phyloP scores from a whole-genome alignment of 176 grass and related monocot species.

The Juncus inflexus region DNA sequence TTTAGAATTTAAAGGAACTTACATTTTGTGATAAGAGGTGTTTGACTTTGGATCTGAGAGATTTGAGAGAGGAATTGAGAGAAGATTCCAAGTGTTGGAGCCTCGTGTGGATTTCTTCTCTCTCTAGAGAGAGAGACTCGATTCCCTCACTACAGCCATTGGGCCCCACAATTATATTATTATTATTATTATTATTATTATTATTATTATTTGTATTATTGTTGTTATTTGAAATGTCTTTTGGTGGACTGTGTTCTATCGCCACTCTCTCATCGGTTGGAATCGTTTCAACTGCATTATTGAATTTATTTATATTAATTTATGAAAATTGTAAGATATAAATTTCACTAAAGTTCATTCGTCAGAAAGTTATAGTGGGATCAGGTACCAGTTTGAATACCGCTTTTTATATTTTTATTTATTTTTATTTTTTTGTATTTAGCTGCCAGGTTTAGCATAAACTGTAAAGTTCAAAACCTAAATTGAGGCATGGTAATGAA shows the following conservation, averaged over 20 bases:
- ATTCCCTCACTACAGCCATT: constrained; percentile 32
- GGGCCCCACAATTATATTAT: neutral
- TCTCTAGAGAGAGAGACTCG: constrained; percentile 22
- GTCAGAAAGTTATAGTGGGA: too few species aligned
- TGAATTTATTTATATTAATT: constrained; percentile 29
- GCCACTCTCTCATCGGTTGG: constrained; percentile 31
- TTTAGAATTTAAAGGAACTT: constrained; percentile 16
- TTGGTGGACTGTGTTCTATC: constrained; percentile 18
- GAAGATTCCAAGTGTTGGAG: constrained; percentile 72
- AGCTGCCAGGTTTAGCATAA: too few species aligned
- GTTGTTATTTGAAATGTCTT: constrained; percentile 7
- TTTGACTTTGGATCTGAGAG: constrained; percentile 64
- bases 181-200: constrained; percentile 33
- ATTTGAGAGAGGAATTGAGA: constrained; percentile 53
- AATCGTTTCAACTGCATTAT: constrained; percentile 53
- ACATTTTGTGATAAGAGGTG: constrained; percentile 54
- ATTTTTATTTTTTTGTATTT: too few species aligned
- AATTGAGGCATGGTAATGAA: too few species aligned
- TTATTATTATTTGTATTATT: constrained; percentile 14
- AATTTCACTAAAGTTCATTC: too few species aligned
- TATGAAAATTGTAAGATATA: constrained; percentile 5
- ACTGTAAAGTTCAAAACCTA: too few species aligned
- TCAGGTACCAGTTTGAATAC: too few species aligned
- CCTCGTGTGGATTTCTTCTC: constrained; percentile 52
- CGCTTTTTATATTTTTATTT: too few species aligned